Base-by-base conservation (phyloP, 2,329 filamentous ascomycete genomes). In the Coniochaeta hoffmannii region DNA sequence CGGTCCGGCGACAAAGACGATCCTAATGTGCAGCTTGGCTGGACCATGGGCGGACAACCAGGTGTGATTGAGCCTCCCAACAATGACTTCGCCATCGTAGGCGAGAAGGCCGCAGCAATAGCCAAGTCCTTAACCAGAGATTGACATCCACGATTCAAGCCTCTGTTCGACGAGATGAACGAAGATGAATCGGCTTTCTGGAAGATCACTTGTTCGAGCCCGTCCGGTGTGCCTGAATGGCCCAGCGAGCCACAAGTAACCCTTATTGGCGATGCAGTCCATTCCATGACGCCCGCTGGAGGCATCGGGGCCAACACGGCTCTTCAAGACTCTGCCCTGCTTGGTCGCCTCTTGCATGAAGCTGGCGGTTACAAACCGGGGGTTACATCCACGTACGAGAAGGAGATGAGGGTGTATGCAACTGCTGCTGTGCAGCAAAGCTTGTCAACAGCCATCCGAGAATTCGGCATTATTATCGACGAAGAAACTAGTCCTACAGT, bases 181-280 rank as follows among this genome's bases (percentile, higher is more conserved):
- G 78, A 76, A 55, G 59, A 66, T 0, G 80, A 86, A 59, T 79
- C 83, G 0, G 82, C 83, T 0, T 86, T 87, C 60, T 86, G 82
- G 81, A 86, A 85, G 61, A 85, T 87, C 50, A 85, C 82, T 1
- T 86, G 81, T 60, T 85, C 81, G 0, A 77, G 74, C 0, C 83
- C 82, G 0, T 72, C 72, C 0, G 82, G 82, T 1, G 80, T 86
- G 0, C 83, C 83, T 0, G 72, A 78, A 46, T 86, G 83, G 83
- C 61, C 69, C 9, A 85, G 82, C 46, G 76, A 83, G 54, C 74
- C 77, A 0, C 73, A 82, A 0, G 80, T 83, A 10, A 83, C 81
- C 0, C 71, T 83, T 0, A 78, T 84, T 54, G 81, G 81, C 1
- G 81, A 84, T 60, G 80, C 81, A 0, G 79, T 67, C 3, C 81